Evolutionary conservation across 805 yeast species (phyloP).

Genomic region (Vanderwaltozyma yarrowii): DNA sequence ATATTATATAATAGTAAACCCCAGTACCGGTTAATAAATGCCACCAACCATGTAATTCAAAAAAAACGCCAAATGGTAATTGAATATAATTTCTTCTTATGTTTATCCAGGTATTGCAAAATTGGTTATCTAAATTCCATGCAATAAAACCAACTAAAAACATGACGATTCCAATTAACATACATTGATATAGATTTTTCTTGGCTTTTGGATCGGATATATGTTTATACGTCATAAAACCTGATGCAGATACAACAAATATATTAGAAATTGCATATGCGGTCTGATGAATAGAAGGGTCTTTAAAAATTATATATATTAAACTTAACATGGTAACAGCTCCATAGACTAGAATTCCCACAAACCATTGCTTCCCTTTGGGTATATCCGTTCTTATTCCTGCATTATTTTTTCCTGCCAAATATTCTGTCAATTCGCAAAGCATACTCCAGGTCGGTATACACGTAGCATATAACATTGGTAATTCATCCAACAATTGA

Average conservation of each 20-base stretch:
- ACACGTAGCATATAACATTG: conserved; percentile 96
- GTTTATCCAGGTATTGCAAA: conserved; percentile 50
- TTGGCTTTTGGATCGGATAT: conserved; percentile 45
- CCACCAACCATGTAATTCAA: conserved; percentile 98
- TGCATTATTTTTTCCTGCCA: conserved; percentile 1
- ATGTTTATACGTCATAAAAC: conserved; percentile 39
- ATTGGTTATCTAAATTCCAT: conserved; percentile 85
- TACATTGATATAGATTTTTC: conserved; percentile 42
- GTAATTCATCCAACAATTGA: conserved; percentile 86
- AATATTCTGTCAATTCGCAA: conserved; percentile 38
- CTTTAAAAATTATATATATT: conserved; percentile 59
- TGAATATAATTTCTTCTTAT: conserved; percentile 59
- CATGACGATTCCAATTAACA: conserved; percentile 46
- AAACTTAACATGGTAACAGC: conserved; percentile 12
- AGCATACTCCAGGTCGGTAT: conserved; percentile 81
- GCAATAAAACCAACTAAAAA: conserved; percentile 68
- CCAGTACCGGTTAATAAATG: conserved; percentile 80
- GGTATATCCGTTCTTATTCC: neutral
- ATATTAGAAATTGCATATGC: conserved; percentile 74
- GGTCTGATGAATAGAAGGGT: conserved; percentile 84
- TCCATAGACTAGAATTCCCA: conserved; percentile 9
- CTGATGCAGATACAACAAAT: conserved; percentile 53
- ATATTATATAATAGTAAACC: conserved; percentile 74
- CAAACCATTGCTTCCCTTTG: conserved; percentile 5
- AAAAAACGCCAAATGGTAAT: conserved; percentile 66